Evolutionary conservation across 148 eudicot species (phyloP).

Genomic region (Heliamphora exappendiculata): DNA sequence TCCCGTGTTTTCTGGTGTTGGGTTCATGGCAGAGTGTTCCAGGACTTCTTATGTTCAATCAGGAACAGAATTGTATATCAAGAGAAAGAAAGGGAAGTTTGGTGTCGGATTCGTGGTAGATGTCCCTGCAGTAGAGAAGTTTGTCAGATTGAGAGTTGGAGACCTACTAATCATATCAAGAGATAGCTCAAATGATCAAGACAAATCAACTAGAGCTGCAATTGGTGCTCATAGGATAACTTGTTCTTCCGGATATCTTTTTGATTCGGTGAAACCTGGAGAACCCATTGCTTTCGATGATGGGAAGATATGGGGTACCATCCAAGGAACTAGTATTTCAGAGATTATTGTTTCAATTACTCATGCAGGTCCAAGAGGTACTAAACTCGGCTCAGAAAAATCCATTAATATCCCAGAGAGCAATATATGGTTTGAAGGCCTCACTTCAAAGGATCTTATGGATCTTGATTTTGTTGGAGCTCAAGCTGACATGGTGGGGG

Average conservation of each 20-base stretch:
- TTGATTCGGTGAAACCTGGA: conserved; percentile 50
- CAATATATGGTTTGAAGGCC: conserved; percentile 41
- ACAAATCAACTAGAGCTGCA: conserved; percentile 3
- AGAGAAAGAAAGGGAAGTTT: conserved; percentile 23
- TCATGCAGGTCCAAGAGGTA: conserved; percentile 35
- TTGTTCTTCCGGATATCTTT: conserved; percentile 40
- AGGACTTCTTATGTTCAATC: conserved; percentile 31
- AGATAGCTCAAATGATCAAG: conserved; percentile 25
- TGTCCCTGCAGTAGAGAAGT: conserved; percentile 37
- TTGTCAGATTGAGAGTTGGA: conserved; percentile 42
- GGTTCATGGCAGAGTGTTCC: conserved; percentile 35
- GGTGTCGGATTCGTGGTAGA: conserved; percentile 31
- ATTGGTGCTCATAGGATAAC: conserved; percentile 25
- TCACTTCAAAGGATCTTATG: conserved; percentile 52
- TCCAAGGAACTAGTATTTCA: conserved; percentile 36
- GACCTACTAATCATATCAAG: conserved; percentile 41
- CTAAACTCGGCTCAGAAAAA: conserved; percentile 41
- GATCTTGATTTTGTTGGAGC: conserved; percentile 53
- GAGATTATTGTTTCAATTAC: conserved; percentile 41
- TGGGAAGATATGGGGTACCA: conserved; percentile 49
- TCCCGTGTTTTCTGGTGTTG: conserved; percentile 37
- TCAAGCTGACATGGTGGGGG: conserved; percentile 59
- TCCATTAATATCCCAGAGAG: conserved; percentile 53
- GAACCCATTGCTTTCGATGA: conserved; percentile 45
- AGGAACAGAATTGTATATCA: conserved; percentile 25